These are phyloP conservation scores for Neofusicoccum cordaticola DNA, from an alignment of 2,329 filamentous ascomycete genomes.

Conservation along the genomic window DNA sequence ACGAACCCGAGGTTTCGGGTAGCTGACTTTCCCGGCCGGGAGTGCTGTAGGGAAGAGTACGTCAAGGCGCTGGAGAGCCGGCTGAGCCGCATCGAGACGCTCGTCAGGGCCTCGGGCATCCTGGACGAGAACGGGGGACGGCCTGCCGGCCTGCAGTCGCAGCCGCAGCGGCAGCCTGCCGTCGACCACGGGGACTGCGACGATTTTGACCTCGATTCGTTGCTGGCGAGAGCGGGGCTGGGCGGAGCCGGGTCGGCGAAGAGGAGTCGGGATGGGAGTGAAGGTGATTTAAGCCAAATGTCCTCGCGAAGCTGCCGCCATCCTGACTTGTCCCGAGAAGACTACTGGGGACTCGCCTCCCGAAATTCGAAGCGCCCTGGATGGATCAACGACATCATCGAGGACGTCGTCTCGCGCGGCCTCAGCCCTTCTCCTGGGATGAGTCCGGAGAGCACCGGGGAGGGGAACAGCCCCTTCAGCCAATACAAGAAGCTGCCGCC, in stretches of 20 bases:
- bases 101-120: background rate
- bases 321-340: background rate
- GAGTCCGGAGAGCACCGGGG: background rate
- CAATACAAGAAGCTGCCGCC: background rate
- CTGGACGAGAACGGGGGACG: background rate
- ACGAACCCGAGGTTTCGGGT: background rate
- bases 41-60: background rate
- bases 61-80: background rate
- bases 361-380: background rate
- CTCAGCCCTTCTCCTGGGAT: background rate
- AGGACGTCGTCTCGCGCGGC: background rate
- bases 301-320: no score
- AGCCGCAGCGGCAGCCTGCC: background rate
- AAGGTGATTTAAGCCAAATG: background rate
- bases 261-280: background rate
- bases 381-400: constrained; percentile 10
- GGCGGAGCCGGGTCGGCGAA: background rate
- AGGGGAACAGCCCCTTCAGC: background rate
- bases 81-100: background rate
- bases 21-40: background rate
- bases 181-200: background rate
- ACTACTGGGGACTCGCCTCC: background rate
- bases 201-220: background rate
- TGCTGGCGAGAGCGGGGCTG: background rate
- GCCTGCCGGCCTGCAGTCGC: background rate